Conservation (phyloP, 1,284 basidiomycete species). For the Microbotryum scabiosae region DNA sequence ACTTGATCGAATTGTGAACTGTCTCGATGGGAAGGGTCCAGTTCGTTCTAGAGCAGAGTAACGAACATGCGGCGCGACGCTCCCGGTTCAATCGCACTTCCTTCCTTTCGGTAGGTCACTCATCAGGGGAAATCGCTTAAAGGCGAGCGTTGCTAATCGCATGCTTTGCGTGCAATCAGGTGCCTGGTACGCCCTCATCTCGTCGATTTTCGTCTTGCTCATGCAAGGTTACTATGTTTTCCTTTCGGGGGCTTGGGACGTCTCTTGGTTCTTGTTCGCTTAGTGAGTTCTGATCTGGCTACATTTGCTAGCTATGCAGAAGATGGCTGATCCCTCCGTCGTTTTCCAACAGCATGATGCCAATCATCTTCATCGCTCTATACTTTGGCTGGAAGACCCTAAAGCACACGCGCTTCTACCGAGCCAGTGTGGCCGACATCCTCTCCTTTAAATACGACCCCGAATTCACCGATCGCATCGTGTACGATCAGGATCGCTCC, state of each 20-base stretch:
- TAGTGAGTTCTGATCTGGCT: constrained; percentile 7
- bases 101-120: too few species aligned
- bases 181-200: constrained; percentile 22
- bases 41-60: too few species aligned
- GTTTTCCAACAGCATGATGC: neutral
- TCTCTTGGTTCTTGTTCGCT: constrained; percentile 18
- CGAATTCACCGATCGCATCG: constrained; percentile 9
- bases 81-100: too few species aligned
- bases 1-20: too few species aligned
- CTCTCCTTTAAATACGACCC: constrained; percentile 12
- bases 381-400: constrained; percentile 33
- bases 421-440: constrained; percentile 13
- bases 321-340: neutral
- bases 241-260: constrained; percentile 13
- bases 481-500: neutral
- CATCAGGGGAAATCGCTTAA: too few species aligned
- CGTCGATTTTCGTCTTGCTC: constrained; percentile 10
- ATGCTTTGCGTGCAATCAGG: too few species aligned
- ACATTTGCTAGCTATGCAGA: neutral
- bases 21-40: too few species aligned
- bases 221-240: constrained; percentile 22
- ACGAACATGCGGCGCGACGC: too few species aligned
- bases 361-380: constrained; percentile 34
- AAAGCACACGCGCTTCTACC: constrained; percentile 21
- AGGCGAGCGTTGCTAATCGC: too few species aligned